A percentile compares a stretch with the other conserved stretches of the same genome.
phyloP scores from a whole-genome alignment of 257 asterid species.

The Primulina eburnea region DNA sequence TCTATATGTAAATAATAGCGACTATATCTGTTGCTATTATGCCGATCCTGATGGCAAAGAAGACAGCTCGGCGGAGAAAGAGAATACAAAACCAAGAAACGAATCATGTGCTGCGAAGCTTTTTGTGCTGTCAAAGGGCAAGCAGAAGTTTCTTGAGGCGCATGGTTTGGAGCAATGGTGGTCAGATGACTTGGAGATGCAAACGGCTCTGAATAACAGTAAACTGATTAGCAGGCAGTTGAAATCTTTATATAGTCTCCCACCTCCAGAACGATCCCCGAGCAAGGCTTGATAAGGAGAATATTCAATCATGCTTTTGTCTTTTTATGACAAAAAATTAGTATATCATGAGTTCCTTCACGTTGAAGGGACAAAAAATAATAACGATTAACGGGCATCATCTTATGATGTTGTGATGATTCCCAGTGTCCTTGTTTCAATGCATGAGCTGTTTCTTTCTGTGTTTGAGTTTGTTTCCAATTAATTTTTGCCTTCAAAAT shows the following conservation, averaged over 20 bases:
- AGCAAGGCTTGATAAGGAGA: constrained; percentile 28
- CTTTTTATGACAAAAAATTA: constrained; percentile 11
- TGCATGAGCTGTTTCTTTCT: too few relatives aligned
- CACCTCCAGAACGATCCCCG: constrained; percentile 50
- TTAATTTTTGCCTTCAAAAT: neutral
- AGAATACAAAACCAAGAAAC: constrained; percentile 44
- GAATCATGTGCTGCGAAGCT: constrained; percentile 60
- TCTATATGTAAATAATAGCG: constrained; percentile 84
- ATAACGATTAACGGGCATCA: neutral
- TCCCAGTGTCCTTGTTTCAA: neutral
- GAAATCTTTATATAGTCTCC: constrained; percentile 67
- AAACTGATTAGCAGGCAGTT: constrained; percentile 89
- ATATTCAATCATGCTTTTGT: neutral
- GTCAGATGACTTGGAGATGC: constrained; percentile 87
- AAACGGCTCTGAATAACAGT: constrained; percentile 68
- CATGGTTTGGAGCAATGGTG: constrained; percentile 99
- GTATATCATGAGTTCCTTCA: neutral
- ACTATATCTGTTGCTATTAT: constrained; percentile 87
- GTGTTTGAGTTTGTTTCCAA: neutral
- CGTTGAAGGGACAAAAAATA: neutral
- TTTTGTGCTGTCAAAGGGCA: constrained; percentile 77
- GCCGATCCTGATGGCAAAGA: constrained; percentile 52
- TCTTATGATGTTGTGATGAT: neutral
- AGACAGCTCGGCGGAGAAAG: constrained; percentile 45
- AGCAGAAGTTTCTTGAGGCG: constrained; percentile 93